Conservation (phyloP, 805 yeast species). For the Nakazawaea ambrosiae region DNA sequence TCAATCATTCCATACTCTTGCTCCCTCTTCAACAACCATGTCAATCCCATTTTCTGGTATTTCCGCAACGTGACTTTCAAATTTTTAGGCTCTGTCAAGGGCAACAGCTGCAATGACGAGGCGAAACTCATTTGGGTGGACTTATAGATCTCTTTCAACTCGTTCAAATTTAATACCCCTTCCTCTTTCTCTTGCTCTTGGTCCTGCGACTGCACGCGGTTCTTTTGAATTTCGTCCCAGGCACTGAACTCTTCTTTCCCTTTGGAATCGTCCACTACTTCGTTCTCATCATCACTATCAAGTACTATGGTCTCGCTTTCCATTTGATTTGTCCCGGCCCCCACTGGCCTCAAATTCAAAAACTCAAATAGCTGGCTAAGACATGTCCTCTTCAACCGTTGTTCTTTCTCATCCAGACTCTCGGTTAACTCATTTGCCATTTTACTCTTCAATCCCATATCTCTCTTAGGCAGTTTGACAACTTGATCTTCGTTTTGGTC, state of each 20-base stretch:
- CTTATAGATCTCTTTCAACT: constrained; percentile 66
- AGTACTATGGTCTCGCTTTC: constrained; percentile 11
- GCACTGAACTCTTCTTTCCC: constrained; percentile 8
- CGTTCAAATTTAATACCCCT: constrained; percentile 56
- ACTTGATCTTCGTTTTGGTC: constrained; percentile 19
- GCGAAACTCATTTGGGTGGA: constrained; percentile 40
- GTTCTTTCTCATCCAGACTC: constrained; percentile 42
- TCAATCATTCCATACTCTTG: constrained; percentile 45
- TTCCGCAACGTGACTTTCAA: constrained; percentile 57
- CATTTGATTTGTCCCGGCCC: constrained; percentile 1
- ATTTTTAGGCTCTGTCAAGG: constrained; percentile 54
- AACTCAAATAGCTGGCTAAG: constrained; percentile 48
- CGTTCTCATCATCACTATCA: constrained; percentile 12
- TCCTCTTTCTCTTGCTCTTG: constrained; percentile 4
- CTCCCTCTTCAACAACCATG: constrained; percentile 87
- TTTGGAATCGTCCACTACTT: background rate
- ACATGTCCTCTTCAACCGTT: constrained; percentile 49
- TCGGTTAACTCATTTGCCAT: constrained; percentile 23
- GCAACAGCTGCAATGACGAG: constrained; percentile 51
- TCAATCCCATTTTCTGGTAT: constrained; percentile 78
- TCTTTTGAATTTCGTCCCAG: constrained; percentile 1
- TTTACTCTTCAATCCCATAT: background rate
- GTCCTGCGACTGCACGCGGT: background rate
- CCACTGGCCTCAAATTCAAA: constrained; percentile 21
- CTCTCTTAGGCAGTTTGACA: background rate